A percentile compares a stretch with the other conserved stretches of the same genome.
Evolutionary conservation across 768 basidiomycete species (phyloP).

Genomic region (Suillus plorans): DNA sequence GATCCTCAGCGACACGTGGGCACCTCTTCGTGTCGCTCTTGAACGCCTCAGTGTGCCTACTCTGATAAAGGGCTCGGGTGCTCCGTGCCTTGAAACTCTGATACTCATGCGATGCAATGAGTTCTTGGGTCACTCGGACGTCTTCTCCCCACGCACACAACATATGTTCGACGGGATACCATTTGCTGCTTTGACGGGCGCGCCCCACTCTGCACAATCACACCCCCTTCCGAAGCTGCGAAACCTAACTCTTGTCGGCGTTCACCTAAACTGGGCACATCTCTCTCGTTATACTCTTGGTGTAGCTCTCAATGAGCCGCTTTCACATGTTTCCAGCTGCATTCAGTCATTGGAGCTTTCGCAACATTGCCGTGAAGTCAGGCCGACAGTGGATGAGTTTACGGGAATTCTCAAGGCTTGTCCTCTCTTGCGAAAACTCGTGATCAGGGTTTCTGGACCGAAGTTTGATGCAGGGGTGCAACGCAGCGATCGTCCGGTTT

Average conservation of each 20-base stretch:
- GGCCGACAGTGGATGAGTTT: constrained; percentile 49
- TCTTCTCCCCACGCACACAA: constrained; percentile 43
- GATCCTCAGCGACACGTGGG: constrained; percentile 56
- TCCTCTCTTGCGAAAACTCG: constrained; percentile 41
- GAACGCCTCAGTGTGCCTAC: constrained; percentile 38
- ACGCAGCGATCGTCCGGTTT: constrained; percentile 25
- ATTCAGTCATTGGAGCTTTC: constrained; percentile 46
- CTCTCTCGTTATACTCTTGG: constrained; percentile 32
- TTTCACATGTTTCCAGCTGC: constrained; percentile 17
- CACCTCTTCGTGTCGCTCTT: constrained; percentile 57
- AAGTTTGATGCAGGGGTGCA: constrained; percentile 16
- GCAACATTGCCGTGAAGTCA: constrained; percentile 52
- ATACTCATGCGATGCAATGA: constrained; percentile 62
- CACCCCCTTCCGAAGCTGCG: constrained; percentile 42
- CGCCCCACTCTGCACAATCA: constrained; percentile 11
- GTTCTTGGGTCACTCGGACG: constrained; percentile 44
- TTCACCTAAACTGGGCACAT: constrained; percentile 54
- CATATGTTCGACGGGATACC: constrained; percentile 36
- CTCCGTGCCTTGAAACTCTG: constrained; percentile 43
- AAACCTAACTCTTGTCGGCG: constrained; percentile 52
- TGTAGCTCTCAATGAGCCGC: background rate
- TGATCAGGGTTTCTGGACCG: constrained; percentile 50
- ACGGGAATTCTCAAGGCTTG: constrained; percentile 41
- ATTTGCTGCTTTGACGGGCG: constrained; percentile 19
- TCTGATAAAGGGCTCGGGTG: constrained; percentile 31